Conservation (phyloP, 441 rosid species). For the Arabidopsis hybrid region DNA sequence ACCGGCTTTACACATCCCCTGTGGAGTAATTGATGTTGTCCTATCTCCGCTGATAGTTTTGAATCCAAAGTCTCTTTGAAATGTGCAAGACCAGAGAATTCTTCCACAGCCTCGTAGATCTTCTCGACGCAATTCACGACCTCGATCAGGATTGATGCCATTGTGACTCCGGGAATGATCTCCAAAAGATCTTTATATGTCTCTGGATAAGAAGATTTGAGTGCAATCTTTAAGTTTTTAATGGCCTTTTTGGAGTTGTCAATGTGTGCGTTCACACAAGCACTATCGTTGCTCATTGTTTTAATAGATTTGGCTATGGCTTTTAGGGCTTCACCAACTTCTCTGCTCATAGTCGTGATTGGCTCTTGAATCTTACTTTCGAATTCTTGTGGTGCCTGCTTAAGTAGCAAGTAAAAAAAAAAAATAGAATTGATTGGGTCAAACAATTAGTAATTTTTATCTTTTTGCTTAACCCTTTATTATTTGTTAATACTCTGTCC, state of each 20-base stretch:
- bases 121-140: constrained; percentile 60
- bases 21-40: constrained; percentile 56
- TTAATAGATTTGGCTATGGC: constrained; percentile 65
- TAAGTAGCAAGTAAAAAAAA: not conserved
- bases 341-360: constrained; percentile 56
- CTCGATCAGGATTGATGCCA: constrained; percentile 64
- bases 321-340: constrained; percentile 66
- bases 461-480: not conserved
- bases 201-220: constrained; percentile 48
- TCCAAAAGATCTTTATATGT: constrained; percentile 50
- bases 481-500: not conserved
- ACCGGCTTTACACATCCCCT: constrained; percentile 62
- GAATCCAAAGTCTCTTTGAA: constrained; percentile 50
- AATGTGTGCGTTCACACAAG: constrained; percentile 52
- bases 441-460: not conserved
- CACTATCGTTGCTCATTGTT: constrained; percentile 61
- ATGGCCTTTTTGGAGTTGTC: constrained; percentile 62
- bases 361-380: constrained; percentile 53
- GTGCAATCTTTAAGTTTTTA: constrained; percentile 52
- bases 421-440: not conserved
- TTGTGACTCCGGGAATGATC: constrained; percentile 65
- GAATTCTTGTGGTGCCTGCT: constrained; percentile 63
- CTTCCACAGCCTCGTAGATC: constrained; percentile 58
- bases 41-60: constrained; percentile 45
- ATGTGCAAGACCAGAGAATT: constrained; percentile 55